phyloP scores from a whole-genome alignment of 345 rosid species.

The Carallia brachiata region DNA sequence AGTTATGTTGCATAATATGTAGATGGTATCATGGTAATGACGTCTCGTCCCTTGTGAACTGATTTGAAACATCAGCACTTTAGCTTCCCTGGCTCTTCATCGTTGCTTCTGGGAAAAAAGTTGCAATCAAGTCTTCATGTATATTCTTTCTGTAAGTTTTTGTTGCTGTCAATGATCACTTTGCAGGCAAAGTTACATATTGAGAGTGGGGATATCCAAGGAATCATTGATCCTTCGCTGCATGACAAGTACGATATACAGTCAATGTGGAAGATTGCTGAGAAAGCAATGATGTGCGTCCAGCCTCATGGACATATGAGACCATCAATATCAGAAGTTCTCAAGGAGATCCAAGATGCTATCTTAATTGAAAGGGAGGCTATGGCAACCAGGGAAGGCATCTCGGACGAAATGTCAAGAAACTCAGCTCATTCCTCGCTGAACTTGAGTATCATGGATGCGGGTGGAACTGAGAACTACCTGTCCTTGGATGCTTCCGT shows the following conservation, averaged over 20 bases:
- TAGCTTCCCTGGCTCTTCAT: too few species aligned
- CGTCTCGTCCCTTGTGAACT: too few species aligned
- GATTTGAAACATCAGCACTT: too few species aligned
- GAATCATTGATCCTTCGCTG: conserved; percentile 78
- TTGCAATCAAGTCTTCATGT: neutral
- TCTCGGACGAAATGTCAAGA: conserved; percentile 72
- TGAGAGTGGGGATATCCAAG: conserved; percentile 89
- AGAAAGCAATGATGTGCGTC: conserved; percentile 89
- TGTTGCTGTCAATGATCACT: conserved; percentile 5
- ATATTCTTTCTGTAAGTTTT: neutral
- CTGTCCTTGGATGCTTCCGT: conserved; percentile 59
- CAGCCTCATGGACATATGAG: conserved; percentile 91
- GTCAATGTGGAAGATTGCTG: conserved; percentile 98
- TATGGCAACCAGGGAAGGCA: conserved; percentile 48
- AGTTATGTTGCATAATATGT: neutral
- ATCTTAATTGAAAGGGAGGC: conserved; percentile 70
- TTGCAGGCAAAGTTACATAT: conserved; percentile 84
- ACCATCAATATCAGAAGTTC: conserved; percentile 89
- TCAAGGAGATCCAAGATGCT: conserved; percentile 94
- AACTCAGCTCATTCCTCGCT: conserved; percentile 69
- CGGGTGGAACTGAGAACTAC: conserved; percentile 52
- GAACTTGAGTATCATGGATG: conserved; percentile 47
- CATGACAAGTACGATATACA: conserved; percentile 73
- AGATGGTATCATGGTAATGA: too few species aligned
- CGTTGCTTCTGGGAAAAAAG: too few species aligned